phyloP scores from a whole-genome alignment of 495 filamentous ascomycete genomes.

The Thozetella sp. region DNA sequence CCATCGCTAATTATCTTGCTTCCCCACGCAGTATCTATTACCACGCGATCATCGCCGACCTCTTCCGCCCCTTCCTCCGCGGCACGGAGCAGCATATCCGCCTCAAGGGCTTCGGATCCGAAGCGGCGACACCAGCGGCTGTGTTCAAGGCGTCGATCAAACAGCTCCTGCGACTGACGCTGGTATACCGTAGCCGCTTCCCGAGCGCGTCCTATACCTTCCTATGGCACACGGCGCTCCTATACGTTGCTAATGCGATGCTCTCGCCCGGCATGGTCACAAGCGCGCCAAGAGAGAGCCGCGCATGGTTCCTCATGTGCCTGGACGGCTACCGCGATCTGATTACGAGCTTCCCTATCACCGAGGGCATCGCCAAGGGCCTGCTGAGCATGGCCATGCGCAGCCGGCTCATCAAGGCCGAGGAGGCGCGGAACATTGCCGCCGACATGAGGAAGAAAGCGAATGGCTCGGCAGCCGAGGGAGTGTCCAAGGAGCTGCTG shows the following conservation, averaged over 20 bases:
- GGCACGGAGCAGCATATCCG: not conserved
- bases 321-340: not conserved
- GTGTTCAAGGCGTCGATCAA: constrained; percentile 4
- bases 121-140: not conserved
- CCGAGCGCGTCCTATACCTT: constrained; percentile 2
- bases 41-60: constrained; percentile 3
- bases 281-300: not conserved
- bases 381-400: constrained; percentile 4
- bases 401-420: not conserved
- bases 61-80: constrained; percentile 4
- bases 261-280: not conserved
- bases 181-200: constrained; percentile 2
- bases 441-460: not conserved
- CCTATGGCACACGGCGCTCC: constrained; percentile 7
- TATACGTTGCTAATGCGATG: constrained; percentile 8
- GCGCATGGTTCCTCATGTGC: constrained; percentile 4
- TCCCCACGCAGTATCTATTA: constrained; percentile 3
- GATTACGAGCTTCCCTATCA: not conserved
- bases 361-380: not conserved
- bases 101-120: not conserved
- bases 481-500: not conserved
- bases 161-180: constrained; percentile 1
- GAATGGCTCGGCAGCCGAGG: not conserved
- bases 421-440: not conserved
- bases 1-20: not conserved